Conservation (phyloP, 176 grass and related monocot species). For the Ampelocalamus luodianensis region DNA sequence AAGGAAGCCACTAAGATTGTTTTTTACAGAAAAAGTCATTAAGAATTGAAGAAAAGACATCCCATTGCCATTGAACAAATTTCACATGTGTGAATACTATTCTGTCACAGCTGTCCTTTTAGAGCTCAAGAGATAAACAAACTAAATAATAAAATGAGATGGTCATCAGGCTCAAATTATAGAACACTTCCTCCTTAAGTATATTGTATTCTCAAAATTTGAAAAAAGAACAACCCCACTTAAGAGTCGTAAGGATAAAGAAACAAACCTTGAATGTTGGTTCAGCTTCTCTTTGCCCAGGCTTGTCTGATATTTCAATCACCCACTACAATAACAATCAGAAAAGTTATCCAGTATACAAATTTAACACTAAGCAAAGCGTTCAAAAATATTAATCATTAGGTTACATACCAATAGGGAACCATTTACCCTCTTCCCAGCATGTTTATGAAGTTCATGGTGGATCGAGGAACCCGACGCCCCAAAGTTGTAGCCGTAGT, state of each 20-base stretch:
- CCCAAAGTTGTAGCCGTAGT: no score
- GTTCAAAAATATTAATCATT: background rate
- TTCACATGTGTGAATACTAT: no score
- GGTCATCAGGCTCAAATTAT: background rate
- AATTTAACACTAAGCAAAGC: conserved; percentile 17
- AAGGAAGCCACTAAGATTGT: background rate
- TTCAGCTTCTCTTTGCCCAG: conserved; percentile 78
- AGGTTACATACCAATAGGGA: conserved; percentile 73
- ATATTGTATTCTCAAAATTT: background rate
- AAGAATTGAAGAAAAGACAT: background rate
- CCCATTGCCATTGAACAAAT: no score
- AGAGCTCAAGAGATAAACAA: background rate
- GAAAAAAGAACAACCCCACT: background rate
- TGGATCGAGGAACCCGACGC: no score
- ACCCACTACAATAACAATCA: conserved; percentile 68
- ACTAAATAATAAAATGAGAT: conserved; percentile 23
- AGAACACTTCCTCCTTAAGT: background rate
- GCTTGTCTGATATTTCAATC: conserved; percentile 97
- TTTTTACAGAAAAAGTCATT: background rate
- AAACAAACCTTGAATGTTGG: conserved; percentile 84
- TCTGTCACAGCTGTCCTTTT: no score
- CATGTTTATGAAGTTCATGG: no score
- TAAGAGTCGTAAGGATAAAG: conserved; percentile 5
- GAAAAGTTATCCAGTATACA: conserved; percentile 37
- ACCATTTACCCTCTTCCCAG: conserved; percentile 89